phyloP scores from a whole-genome alignment of 345 rosid species.

The Brassica napus region Da-Ae NC_063451.1:25888001-25888500 shows the following conservation, averaged over 20 bases:
- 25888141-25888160: constrained; percentile 88
- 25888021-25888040: constrained; percentile 89
- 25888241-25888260: constrained; percentile 87
- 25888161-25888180: constrained; percentile 95
- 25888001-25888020: constrained; percentile 87
- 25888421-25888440: constrained; percentile 92
- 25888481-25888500: constrained; percentile 2
- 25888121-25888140: constrained; percentile 92
- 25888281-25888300: constrained; percentile 94
- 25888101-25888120: constrained; percentile 94
- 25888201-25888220: constrained; percentile 89
- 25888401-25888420: constrained; percentile 83
- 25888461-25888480: constrained; percentile 25
- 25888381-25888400: constrained; percentile 91
- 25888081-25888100: constrained; percentile 9
- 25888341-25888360: constrained; percentile 90
- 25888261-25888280: constrained; percentile 77
- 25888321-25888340: constrained; percentile 75
- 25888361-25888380: constrained; percentile 91
- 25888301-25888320: constrained; percentile 99
- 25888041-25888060: constrained; percentile 28
- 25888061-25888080: not conserved
- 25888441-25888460: constrained; percentile 57
- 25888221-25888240: constrained; percentile 99
- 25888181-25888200: constrained; percentile 87